Evolutionary conservation across 306 rosid species (phyloP).

Genomic region (Inga laurina): DNA sequence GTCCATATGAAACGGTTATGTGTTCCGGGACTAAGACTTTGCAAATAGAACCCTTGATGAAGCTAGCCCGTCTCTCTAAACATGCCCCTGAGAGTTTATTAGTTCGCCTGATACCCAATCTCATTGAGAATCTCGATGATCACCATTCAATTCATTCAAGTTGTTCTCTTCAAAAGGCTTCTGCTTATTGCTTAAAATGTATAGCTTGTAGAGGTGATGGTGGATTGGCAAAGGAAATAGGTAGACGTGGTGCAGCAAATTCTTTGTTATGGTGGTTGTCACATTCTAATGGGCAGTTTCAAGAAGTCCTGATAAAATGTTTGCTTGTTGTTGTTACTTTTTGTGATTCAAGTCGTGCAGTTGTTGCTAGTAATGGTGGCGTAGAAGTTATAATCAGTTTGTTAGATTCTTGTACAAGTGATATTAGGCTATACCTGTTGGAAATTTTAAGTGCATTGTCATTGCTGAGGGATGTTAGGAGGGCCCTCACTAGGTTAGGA

Average conservation of each 20-base stretch:
- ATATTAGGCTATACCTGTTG: constrained; percentile 34
- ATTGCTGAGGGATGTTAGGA: constrained; percentile 45
- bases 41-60: constrained; percentile 39
- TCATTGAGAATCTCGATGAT: constrained; percentile 37
- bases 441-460: constrained; percentile 54
- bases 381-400: constrained; percentile 32
- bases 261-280: constrained; percentile 42
- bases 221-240: constrained; percentile 39
- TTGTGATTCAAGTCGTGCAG: constrained; percentile 33
- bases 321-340: constrained; percentile 45
- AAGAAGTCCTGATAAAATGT: constrained; percentile 35
- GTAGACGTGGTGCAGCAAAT: constrained; percentile 28
- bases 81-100: constrained; percentile 45
- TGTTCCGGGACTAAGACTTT: constrained; percentile 36
- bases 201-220: constrained; percentile 47
- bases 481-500: constrained; percentile 32
- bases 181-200: constrained; percentile 53
- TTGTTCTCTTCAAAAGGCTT: constrained; percentile 42
- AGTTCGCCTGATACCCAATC: constrained; percentile 36
- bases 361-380: constrained; percentile 40
- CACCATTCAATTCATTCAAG: constrained; percentile 25
- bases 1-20: constrained; percentile 33
- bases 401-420: constrained; percentile 30
- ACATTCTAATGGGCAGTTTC: constrained; percentile 36
- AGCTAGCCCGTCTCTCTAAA: constrained; percentile 35